These are phyloP conservation scores for Chlamydomonas applanata DNA, from an alignment of 139 green algal genomes.

Conservation along the genomic window DNA sequence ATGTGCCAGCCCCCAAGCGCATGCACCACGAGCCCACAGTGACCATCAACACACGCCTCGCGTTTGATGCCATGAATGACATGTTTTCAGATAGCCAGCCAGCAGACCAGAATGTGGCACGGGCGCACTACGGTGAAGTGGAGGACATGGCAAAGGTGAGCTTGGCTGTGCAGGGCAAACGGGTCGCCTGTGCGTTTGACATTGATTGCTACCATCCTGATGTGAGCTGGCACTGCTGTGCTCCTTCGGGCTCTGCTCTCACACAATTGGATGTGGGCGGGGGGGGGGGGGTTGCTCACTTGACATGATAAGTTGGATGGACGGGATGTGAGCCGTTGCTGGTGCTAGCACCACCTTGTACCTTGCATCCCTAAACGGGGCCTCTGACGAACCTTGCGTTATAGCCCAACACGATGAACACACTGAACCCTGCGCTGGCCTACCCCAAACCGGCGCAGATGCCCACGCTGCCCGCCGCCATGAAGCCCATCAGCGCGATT, in stretches of 20 bases:
- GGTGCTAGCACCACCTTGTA: background rate
- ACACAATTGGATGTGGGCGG: too few species aligned
- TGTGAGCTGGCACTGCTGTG: too few species aligned
- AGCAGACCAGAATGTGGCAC: background rate
- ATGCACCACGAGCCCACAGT: slow-evolving; percentile 54
- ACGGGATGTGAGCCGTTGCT: background rate
- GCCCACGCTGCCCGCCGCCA: background rate
- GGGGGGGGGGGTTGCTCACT: background rate
- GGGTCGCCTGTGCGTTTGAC: too few species aligned
- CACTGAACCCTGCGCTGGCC: too few species aligned
- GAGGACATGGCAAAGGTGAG: background rate
- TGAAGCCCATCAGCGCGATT: slow-evolving; percentile 29
- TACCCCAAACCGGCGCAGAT: too few species aligned
- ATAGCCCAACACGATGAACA: too few species aligned
- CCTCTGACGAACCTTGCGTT: too few species aligned
- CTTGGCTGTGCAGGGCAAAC: too few species aligned
- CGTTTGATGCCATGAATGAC: slow-evolving; percentile 61
- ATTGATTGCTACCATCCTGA: too few species aligned
- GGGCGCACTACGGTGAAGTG: background rate
- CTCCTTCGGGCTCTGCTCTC: too few species aligned
- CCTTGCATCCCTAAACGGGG: background rate
- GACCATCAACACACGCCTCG: slow-evolving; percentile 58
- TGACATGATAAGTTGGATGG: background rate
- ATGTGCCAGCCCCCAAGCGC: background rate
- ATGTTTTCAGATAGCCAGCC: slow-evolving; percentile 51